A percentile compares a stretch with the other conserved stretches of the same genome.
These are phyloP conservation scores for Linum tenue DNA, from an alignment of 345 rosid genomes.

Conservation along the genomic window DNA sequence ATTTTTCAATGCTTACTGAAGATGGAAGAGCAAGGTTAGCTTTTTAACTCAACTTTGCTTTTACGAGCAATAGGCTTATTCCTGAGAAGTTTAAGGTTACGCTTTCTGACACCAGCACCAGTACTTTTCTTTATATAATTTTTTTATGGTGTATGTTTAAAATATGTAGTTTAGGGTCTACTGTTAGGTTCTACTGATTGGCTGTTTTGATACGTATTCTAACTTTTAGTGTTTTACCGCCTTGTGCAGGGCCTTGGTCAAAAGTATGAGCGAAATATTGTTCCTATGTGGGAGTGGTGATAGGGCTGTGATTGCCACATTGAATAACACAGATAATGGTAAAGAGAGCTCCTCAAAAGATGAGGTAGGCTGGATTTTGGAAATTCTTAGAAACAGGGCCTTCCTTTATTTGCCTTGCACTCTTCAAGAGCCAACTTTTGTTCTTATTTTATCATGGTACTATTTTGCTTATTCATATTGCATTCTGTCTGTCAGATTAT, in stretches of 20 bases:
- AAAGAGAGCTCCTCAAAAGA: constrained; percentile 33
- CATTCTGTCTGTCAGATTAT: constrained; percentile 31
- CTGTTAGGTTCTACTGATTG: too few relatives aligned
- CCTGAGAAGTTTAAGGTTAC: background rate
- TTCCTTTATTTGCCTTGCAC: constrained; percentile 1
- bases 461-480: constrained; percentile 6
- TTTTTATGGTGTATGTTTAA: too few relatives aligned
- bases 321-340: constrained; percentile 24
- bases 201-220: background rate
- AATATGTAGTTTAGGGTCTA: too few relatives aligned
- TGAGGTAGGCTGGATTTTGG: constrained; percentile 40
- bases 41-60: constrained; percentile 1
- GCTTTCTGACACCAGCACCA: too few relatives aligned
- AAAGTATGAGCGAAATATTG: constrained; percentile 90
- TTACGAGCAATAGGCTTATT: background rate
- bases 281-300: constrained; percentile 70
- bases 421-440: background rate
- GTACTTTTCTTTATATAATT: too few relatives aligned
- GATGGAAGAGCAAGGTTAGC: constrained; percentile 71
- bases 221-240: background rate
- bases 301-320: constrained; percentile 58
- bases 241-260: constrained; percentile 61
- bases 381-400: constrained; percentile 7
- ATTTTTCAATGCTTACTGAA: constrained; percentile 52
- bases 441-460: background rate